Base-by-base conservation (phyloP, 345 rosid species). In the Raphanus raphanistrum region DNA sequence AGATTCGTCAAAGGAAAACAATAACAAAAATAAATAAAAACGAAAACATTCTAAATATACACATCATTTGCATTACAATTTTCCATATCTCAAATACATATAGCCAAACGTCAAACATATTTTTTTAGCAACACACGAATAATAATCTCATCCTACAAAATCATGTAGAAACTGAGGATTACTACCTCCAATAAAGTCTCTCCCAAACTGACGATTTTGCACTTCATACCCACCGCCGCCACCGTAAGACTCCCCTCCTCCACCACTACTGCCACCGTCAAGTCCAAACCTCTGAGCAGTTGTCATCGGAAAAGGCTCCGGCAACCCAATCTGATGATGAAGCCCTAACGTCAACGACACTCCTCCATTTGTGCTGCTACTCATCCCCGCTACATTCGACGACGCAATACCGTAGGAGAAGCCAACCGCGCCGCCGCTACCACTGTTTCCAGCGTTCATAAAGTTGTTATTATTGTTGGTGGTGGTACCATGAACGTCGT, bases 301-400 rank as follows among this genome's bases (percentile, higher is more conserved):
- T 41, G 81, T 86, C 57, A 92, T 83, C 11, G 90, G 88, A 54
- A 83, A 90, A 3, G 97, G 84, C 85, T 92, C 96, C 1, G 92
- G 78, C 64, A 88, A 78, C 3, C 84, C 82, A 29, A 92, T 90
- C 87, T 90, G 94, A 84, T 89, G 92, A 84, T 89, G 94, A 76
- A 92, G 94, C 63, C 96, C 98, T 13, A 92, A 86, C 6, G 94
- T 92, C 71, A 92, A 82, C 55, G 98, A 89, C 70, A 94, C 97
- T n/a, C 89, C 77, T 35, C 76, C 81, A 55, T 71, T 77, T 25
- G 81, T 66, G 35, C 83, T 81, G 58, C 83, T 90, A 54, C 85
- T 85, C 78, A 79, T 66, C 32, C 70, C 74, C 5, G 83, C 72
- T 5, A 80, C 76, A 62, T 84, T 81, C 4, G 84, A 83, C 52